phyloP scores from a whole-genome alignment of 2,329 filamentous ascomycete genomes.

The Cladosporium velox region DNA sequence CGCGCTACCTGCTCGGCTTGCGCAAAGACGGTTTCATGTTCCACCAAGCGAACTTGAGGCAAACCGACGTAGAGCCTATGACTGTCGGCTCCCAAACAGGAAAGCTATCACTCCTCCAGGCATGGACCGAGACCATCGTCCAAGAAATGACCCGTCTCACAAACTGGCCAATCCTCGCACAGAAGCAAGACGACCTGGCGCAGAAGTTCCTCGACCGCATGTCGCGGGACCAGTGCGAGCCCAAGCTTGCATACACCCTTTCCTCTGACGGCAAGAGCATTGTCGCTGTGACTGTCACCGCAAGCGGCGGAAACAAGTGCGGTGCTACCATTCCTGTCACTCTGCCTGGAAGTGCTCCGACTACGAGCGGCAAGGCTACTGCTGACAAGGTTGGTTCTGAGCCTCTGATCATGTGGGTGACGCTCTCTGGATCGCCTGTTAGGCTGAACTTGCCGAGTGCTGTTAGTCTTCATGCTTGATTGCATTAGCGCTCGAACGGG shows the following conservation, averaged over 20 bases:
- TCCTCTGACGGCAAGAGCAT: constrained; percentile 48
- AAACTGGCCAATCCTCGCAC: constrained; percentile 56
- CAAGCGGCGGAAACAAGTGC: constrained; percentile 54
- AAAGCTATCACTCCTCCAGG: constrained; percentile 57
- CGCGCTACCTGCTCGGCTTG: constrained; percentile 58
- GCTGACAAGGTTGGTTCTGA: constrained; percentile 55
- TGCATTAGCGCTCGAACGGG: background rate
- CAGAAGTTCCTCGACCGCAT: constrained; percentile 55
- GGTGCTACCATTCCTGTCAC: constrained; percentile 56
- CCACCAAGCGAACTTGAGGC: constrained; percentile 63
- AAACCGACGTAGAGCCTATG: constrained; percentile 49
- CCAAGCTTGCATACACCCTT: constrained; percentile 51
- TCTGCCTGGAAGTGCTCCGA: constrained; percentile 49
- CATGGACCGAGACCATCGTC: constrained; percentile 58
- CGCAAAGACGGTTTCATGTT: constrained; percentile 62
- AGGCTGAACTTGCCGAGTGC: constrained; percentile 36
- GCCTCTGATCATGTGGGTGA: constrained; percentile 43
- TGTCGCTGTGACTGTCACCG: constrained; percentile 51
- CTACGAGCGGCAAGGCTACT: constrained; percentile 29
- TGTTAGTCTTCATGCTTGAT: background rate
- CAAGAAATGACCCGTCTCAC: constrained; percentile 57
- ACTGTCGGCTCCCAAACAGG: constrained; percentile 52
- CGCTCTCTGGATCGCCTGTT: constrained; percentile 39
- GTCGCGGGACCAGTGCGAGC: constrained; percentile 55
- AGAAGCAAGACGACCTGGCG: constrained; percentile 59